Base-by-base conservation (phyloP, 2,329 filamentous ascomycete species). In the Pseudogymnoascus sp. region DNA sequence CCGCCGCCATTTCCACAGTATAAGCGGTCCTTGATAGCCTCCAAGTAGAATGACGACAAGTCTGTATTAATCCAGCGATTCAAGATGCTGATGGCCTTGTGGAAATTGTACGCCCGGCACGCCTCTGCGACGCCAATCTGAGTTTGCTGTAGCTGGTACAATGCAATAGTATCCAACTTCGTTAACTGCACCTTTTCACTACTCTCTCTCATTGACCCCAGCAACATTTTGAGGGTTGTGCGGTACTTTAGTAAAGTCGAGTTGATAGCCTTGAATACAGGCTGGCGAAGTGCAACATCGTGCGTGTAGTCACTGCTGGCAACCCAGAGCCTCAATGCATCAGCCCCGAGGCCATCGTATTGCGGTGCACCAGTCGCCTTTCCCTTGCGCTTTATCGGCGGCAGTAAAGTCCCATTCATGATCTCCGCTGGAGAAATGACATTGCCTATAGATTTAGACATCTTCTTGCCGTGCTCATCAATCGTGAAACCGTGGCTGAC, bases 361-460 rank as follows among this genome's bases (percentile, higher is more conserved):
- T 75, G 72, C 1, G 73, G 77, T 58, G 60, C 72, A 69, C 58
- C 71, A 66, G 62, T 71, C 60, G 81, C 82, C 48, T 76, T 73
- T 52, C 77, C 77, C 69, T 85, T 87, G 45, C 75, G 75, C 71
- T 88, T 89, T 37, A 87, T 71, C 0, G 87, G 85, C 5, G 89
- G 88, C 12, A 95, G 76, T 9, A 96, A 78, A 3, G 86, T 85
- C 5, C 93, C 93, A 60, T 90, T 84, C 79, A 97, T 94, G 67
- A 99, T 92, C 65, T 96, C 81, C 5, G 83, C 79, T 0, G 93
- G 92, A 0, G 85, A 82, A 62, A 97, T 86, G 29, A 89, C 87
- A 70, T 99, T 99, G 13, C 94, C 94, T 1, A 97, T 77, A 0
- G 92, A 97, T 74, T 99, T 99, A 72, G 92, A 97, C 94, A 99